A percentile compares a stretch with the other conserved stretches of the same genome.
Evolutionary conservation across 345 rosid species (phyloP).

Genomic region (Draba incana): DNA sequence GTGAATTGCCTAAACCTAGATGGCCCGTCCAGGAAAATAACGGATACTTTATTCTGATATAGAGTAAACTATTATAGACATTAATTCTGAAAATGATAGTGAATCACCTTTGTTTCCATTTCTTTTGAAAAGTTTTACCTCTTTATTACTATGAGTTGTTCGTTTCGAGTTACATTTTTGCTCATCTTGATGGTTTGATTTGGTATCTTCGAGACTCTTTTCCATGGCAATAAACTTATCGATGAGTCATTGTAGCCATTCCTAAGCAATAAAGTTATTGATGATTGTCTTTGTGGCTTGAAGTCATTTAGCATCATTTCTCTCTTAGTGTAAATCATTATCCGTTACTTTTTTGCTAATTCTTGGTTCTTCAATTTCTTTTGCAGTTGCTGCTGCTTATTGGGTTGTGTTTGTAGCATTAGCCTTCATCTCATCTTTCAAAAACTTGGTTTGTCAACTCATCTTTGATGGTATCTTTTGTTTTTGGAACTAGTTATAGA

Average conservation of each 20-base stretch:
- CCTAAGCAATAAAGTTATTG: not conserved
- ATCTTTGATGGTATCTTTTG: not conserved
- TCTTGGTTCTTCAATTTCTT: not conserved
- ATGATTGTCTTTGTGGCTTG: not conserved
- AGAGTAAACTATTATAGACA: not conserved
- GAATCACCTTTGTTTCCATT: not conserved
- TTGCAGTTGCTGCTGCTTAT: conserved; percentile 31
- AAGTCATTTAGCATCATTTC: conserved; percentile 9
- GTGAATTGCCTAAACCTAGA: not conserved
- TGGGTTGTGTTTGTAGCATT: conserved; percentile 20
- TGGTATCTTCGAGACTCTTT: not conserved
- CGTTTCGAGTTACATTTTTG: not conserved
- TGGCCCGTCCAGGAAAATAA: not conserved
- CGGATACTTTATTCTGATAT: not conserved
- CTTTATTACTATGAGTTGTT: not conserved
- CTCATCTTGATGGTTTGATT: not conserved
- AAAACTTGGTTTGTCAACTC: conserved; percentile 25
- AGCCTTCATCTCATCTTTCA: not conserved
- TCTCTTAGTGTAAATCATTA: not conserved
- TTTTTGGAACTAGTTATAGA: not conserved
- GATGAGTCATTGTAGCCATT: not conserved
- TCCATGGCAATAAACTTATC: not conserved
- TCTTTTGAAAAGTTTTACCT: conserved; percentile 10
- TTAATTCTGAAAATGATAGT: too few relatives aligned
- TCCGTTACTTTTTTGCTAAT: conserved; percentile 5